Evolutionary conservation across 768 basidiomycete species (phyloP), one percentile per base, ranked within the genome.

Genomic region (Boletellus ananiceps): DNA sequence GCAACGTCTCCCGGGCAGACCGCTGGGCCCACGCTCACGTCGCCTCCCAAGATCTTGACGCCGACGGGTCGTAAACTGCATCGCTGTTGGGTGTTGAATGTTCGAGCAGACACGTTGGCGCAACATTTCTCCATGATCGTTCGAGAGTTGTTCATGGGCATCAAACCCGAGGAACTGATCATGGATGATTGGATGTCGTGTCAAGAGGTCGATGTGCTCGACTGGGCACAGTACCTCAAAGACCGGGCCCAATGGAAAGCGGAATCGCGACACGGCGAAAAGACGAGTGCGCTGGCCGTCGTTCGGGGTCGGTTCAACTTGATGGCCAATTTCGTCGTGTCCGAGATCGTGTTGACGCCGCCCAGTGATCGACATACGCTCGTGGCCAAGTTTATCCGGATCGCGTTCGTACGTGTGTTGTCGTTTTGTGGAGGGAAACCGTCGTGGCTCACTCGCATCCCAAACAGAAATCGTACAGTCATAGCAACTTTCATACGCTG

Each of bases 81-180:
- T 60, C 81, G 79, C 8, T 90, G 86, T 2, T 93, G 87, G 70
- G 74, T 93, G 44, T 70, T 90, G n/a, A 66, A 62, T 27, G 73
- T 78, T 61, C 73, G 80, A 6, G 80, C 86, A 1, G 80, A 81
- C 33, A 69, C 68, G 5, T 65, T 96, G 31, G 86, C 86, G 1
- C 76, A 83, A 45, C 88, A 93, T 58, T 88, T 94, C 59, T 77
- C 86, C 7, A 84, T 91, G 77, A 91, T 95, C 55, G 92, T 95
- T 55, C 78, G 88, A 21, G 92, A 94, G 57, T 69, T 94, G 47
- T 90, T 93, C 64, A 82, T 88, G 66, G 78, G 80, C 12, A 77
- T 95, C 65, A 86, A 84, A 57, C 93, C 93, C 61, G 89, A 93
- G 60, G 93, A 95, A 59, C 74, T 93, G n/a, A 82, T 91, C 34